phyloP scores from a whole-genome alignment of 2,329 filamentous ascomycete species.

The Nannizziopsis arthrosporioides region DNA sequence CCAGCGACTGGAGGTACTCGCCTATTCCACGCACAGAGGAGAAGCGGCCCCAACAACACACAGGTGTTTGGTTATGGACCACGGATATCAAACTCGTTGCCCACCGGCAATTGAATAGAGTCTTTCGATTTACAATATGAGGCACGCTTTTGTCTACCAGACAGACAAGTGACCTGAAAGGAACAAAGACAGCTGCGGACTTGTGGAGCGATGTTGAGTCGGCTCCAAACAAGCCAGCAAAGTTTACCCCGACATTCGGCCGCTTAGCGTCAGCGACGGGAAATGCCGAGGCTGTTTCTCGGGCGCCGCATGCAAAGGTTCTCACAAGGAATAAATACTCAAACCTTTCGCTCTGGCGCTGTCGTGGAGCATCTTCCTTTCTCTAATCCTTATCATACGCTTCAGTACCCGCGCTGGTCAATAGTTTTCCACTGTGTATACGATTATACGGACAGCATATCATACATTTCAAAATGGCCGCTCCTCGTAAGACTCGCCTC shows the following conservation, averaged over 20 bases:
- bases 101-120: no score
- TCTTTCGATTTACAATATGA: no score
- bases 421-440: not conserved
- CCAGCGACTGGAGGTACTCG: not conserved
- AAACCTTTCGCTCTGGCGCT: not conserved
- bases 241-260: slow-evolving; percentile 2
- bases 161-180: no score
- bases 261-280: not conserved
- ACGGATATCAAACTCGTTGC: no score
- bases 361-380: not conserved
- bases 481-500: slow-evolving; percentile 55
- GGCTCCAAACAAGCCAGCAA: not conserved
- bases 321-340: not conserved
- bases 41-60: no score
- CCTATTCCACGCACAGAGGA: no score
- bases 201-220: no score
- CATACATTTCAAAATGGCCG: slow-evolving; percentile 50
- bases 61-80: no score
- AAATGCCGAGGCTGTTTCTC: slow-evolving; percentile 4
- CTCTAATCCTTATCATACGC: not conserved
- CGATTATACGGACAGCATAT: not conserved
- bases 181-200: no score
- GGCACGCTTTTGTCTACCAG: no score
- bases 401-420: not conserved
- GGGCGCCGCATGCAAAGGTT: no score